Evolutionary conservation across 2,329 filamentous ascomycete genomes (phyloP), one percentile per base, ranked within the genome.

Genomic region (Boeremia lycopersici): DNA sequence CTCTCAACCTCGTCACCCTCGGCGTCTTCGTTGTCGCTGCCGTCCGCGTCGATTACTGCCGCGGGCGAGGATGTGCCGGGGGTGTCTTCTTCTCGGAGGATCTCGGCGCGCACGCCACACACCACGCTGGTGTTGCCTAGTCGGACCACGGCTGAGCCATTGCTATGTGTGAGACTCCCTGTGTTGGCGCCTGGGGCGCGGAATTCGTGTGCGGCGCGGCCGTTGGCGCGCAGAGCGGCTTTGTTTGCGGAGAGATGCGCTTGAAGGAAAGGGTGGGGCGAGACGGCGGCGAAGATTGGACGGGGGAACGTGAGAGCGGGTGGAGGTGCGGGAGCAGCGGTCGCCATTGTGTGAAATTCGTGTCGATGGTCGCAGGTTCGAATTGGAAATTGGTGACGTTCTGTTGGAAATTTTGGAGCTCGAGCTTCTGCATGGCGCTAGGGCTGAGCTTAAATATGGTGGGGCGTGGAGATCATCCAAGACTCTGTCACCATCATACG

Each of bases 71-170:
- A 74, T 54, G 85, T 89, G 65, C 85, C 86, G 42, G 88, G 87
- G 55, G 96, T 90, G 71, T 91, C 86, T 44, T 84, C 82, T 2
- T 89, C 87, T 42, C 87, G 82, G 25, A 99, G 80, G 6, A 96
- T 87, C 77, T 99, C 95, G 47, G 84, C 93, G 39, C 93, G 86
- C 17, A 99, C 86, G 53, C 93, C 95, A 72, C 93, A 97, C 33
- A 99, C 93, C n/a, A 93, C 91, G 1, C 91, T 92, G 1, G 93
- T 98, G 74, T 96, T 91, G 41, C 95, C 95, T 46, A 90, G 81
- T 31, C 95, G 86, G 44, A 98, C 89, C 0, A 98, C 88, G 0
- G 93, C 89, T 67, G 91, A 96, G 46, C 95, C 95, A 71, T 96
- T 88, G 51, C 91, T 89, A 74, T 99, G 92, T 0, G 91, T 90